Evolutionary conservation across 2,329 filamentous ascomycete genomes (phyloP).

Genomic region (Lecanicillium sp.): DNA sequence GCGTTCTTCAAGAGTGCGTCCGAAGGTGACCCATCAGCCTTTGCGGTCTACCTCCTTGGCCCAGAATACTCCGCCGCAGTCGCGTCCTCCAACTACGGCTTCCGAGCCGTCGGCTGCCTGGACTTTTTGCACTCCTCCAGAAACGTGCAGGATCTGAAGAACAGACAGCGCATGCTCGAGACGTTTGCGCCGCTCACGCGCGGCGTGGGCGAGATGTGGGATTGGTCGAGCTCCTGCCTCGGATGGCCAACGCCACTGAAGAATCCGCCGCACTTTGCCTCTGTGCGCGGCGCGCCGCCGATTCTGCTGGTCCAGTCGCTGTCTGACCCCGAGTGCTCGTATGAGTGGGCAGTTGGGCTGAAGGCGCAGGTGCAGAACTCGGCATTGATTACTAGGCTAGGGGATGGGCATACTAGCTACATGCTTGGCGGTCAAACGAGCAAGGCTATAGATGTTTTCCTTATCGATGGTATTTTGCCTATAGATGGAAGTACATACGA

Average conservation of each 20-base stretch:
- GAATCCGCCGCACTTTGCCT: constrained; percentile 7
- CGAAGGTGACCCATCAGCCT: constrained; percentile 14
- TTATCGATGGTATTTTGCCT: constrained; percentile 15
- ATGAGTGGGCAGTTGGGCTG: constrained; percentile 14
- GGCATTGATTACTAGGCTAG: constrained; percentile 17
- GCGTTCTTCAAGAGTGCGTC: constrained; percentile 10
- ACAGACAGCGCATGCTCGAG: constrained; percentile 8
- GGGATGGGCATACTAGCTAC: constrained; percentile 16
- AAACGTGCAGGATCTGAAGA: constrained; percentile 10
- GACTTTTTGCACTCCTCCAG: constrained; percentile 14
- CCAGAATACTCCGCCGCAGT: background rate
- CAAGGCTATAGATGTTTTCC: constrained; percentile 13
- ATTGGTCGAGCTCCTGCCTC: constrained; percentile 12
- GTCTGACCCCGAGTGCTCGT: constrained; percentile 14
- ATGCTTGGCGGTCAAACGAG: constrained; percentile 13
- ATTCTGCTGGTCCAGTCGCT: constrained; percentile 13
- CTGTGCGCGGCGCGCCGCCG: constrained; percentile 8
- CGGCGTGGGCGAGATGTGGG: constrained; percentile 11
- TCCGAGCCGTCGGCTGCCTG: constrained; percentile 16
- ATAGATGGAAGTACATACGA: constrained; percentile 14
- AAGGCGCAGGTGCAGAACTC: constrained; percentile 13
- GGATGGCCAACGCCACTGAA: constrained; percentile 15
- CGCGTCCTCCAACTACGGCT: constrained; percentile 5
- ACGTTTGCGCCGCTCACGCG: constrained; percentile 13
- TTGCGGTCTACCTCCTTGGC: constrained; percentile 10